phyloP scores from a whole-genome alignment of 2,329 filamentous ascomycete species.

The Bipolaris zeicola region DNA sequence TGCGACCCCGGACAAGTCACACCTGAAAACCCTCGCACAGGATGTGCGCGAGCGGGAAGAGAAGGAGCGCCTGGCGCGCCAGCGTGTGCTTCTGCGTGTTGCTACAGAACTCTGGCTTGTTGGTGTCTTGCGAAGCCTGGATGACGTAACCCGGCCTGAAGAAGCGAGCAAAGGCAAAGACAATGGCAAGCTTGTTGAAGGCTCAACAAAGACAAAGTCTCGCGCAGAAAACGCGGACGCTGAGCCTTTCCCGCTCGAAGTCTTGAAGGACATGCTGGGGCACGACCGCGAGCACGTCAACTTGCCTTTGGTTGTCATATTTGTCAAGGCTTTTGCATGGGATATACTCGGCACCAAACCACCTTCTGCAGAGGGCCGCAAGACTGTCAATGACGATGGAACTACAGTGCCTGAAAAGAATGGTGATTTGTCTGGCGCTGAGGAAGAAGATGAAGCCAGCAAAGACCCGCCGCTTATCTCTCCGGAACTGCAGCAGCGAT shows the following conservation, averaged over 20 bases:
- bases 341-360: slow-evolving; percentile 85
- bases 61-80: slow-evolving; percentile 86
- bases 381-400: slow-evolving; percentile 81
- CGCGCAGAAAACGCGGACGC: slow-evolving; percentile 68
- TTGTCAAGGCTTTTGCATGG: slow-evolving; percentile 96
- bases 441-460: slow-evolving; percentile 57
- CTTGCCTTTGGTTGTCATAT: slow-evolving; percentile 87
- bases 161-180: slow-evolving; percentile 67
- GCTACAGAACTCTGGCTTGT: slow-evolving; percentile 97
- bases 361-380: slow-evolving; percentile 76
- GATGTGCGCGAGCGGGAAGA: slow-evolving; percentile 94
- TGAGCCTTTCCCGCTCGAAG: slow-evolving; percentile 94
- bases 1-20: slow-evolving; percentile 85
- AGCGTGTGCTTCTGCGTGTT: slow-evolving; percentile 83
- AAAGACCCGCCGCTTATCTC: slow-evolving; percentile 77
- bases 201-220: slow-evolving; percentile 66
- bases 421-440: slow-evolving; percentile 58
- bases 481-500: slow-evolving; percentile 80
- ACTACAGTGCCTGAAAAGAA: slow-evolving; percentile 62
- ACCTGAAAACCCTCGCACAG: slow-evolving; percentile 75
- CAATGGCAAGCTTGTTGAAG: slow-evolving; percentile 58
- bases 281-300: slow-evolving; percentile 93
- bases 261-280: slow-evolving; percentile 94
- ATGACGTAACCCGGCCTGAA: slow-evolving; percentile 69
- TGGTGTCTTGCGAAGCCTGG: slow-evolving; percentile 80